Percentiles rank a stretch among this genome's conserved stretches.
phyloP scores from a whole-genome alignment of 495 filamentous ascomycete species.

The Sporormia fimetaria region DNA sequence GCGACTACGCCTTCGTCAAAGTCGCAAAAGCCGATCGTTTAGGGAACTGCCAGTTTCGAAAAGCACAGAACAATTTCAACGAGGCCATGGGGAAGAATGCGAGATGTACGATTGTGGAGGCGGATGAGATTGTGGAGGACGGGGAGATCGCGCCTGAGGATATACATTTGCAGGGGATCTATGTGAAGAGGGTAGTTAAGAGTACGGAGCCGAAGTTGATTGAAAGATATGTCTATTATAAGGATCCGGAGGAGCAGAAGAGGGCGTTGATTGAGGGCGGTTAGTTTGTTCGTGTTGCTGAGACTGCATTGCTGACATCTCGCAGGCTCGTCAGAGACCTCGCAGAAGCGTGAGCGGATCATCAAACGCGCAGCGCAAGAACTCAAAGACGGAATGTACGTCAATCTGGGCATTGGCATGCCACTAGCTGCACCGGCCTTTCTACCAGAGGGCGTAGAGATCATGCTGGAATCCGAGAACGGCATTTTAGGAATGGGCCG shows the following conservation, averaged over 20 bases:
- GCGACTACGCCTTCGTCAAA: slow-evolving; percentile 88
- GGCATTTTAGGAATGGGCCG: slow-evolving; percentile 82
- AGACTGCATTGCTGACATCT: slow-evolving; percentile 2
- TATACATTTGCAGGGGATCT: slow-evolving; percentile 81
- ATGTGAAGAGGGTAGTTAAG: slow-evolving; percentile 80
- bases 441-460: slow-evolving; percentile 68
- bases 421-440: slow-evolving; percentile 84
- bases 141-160: slow-evolving; percentile 72
- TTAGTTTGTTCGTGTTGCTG: slow-evolving; percentile 51
- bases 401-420: slow-evolving; percentile 91
- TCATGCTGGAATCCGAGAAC: slow-evolving; percentile 84
- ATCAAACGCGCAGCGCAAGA: slow-evolving; percentile 82
- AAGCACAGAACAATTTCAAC: slow-evolving; percentile 83
- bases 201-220: slow-evolving; percentile 69
- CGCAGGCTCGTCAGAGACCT: slow-evolving; percentile 15
- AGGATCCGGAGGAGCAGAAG: slow-evolving; percentile 24
- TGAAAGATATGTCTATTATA: slow-evolving; percentile 57
- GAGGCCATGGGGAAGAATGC: slow-evolving; percentile 87
- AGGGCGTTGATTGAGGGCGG: slow-evolving; percentile 27
- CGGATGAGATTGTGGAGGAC: slow-evolving; percentile 79
- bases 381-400: slow-evolving; percentile 95
- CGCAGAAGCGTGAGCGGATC: slow-evolving; percentile 57
- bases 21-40: slow-evolving; percentile 82
- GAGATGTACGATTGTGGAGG: slow-evolving; percentile 84
- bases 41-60: slow-evolving; percentile 90